phyloP scores from a whole-genome alignment of 331 rosid genomes.

The Arachis monticola region DNA sequence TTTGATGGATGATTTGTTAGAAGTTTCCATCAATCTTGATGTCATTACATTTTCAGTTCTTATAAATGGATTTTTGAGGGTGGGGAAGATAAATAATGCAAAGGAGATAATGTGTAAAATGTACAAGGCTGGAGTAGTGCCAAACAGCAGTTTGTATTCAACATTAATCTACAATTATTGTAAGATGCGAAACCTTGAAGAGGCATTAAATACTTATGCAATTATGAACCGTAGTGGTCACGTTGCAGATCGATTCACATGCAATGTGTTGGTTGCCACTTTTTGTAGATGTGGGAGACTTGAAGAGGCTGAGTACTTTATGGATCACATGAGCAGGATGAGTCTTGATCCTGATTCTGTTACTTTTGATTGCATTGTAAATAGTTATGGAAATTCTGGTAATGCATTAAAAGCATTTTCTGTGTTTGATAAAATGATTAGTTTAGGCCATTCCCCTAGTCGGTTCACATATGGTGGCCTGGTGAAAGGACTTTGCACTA shows the following conservation, averaged over 20 bases:
- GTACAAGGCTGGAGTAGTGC: constrained; percentile 59
- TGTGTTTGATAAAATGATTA: constrained; percentile 63
- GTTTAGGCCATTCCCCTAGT: constrained; percentile 63
- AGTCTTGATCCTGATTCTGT: constrained; percentile 58
- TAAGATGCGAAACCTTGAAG: constrained; percentile 62
- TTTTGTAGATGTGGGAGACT: constrained; percentile 64
- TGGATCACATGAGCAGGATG: constrained; percentile 71
- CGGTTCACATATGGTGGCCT: constrained; percentile 67
- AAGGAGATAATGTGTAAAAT: constrained; percentile 72
- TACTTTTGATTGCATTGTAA: constrained; percentile 67
- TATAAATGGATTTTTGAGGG: constrained; percentile 70
- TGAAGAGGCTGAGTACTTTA: constrained; percentile 65
- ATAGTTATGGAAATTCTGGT: constrained; percentile 64
- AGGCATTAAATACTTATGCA: constrained; percentile 62
- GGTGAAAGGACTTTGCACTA: constrained; percentile 67
- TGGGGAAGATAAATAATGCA: constrained; percentile 59
- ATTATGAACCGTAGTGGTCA: constrained; percentile 61
- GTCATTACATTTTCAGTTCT: constrained; percentile 69
- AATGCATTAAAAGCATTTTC: constrained; percentile 61
- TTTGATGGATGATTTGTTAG: constrained; percentile 57
- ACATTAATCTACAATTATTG: constrained; percentile 70
- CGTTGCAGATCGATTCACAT: constrained; percentile 57
- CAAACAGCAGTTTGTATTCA: constrained; percentile 61
- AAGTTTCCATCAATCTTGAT: constrained; percentile 58
- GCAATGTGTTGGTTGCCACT: constrained; percentile 60